Percentiles rank a stretch among this genome's conserved stretches.
Conservation (phyloP, 768 basidiomycete genomes). For the Lentinula guzmanii region DNA sequence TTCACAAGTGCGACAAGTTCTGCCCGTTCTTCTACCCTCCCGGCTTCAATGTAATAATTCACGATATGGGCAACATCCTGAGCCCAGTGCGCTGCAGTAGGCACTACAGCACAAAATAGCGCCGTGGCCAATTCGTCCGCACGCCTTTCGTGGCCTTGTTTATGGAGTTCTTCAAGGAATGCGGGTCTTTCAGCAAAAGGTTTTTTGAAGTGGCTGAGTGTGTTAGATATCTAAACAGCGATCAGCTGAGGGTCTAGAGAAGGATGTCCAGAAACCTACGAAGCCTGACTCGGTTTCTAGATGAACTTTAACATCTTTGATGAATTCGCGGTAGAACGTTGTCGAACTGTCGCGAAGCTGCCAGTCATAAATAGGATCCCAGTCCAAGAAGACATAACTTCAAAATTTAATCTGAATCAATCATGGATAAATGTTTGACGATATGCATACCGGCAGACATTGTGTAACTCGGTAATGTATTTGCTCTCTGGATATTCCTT, state of each 20-base stretch:
- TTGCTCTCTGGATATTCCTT: conserved; percentile 32
- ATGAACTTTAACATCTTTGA: conserved; percentile 14
- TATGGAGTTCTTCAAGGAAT: conserved; percentile 26
- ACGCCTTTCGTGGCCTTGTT: conserved; percentile 15
- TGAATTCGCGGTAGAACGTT: conserved; percentile 22
- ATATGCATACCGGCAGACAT: conserved; percentile 41
- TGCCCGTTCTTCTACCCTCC: conserved; percentile 25
- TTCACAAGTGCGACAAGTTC: conserved; percentile 32
- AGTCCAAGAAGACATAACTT: conserved; percentile 42
- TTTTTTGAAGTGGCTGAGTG: conserved; percentile 6
- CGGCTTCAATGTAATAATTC: conserved; percentile 50
- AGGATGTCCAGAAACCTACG: background rate
- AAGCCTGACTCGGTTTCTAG: background rate
- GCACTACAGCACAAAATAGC: conserved; percentile 48
- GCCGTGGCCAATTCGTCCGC: conserved; percentile 35
- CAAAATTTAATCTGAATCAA: background rate
- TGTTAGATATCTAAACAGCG: conserved; percentile 7
- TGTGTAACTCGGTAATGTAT: conserved; percentile 35
- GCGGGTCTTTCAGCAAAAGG: conserved; percentile 13
- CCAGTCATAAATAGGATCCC: conserved; percentile 42
- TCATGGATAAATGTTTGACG: background rate
- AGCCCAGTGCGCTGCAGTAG: conserved; percentile 51
- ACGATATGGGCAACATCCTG: conserved; percentile 50
- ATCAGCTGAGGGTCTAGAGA: conserved; percentile 2
- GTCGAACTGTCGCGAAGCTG: conserved; percentile 34